Evolutionary conservation across 495 filamentous ascomycete species (phyloP).

Genomic region (Talaromyces adpressus): DNA sequence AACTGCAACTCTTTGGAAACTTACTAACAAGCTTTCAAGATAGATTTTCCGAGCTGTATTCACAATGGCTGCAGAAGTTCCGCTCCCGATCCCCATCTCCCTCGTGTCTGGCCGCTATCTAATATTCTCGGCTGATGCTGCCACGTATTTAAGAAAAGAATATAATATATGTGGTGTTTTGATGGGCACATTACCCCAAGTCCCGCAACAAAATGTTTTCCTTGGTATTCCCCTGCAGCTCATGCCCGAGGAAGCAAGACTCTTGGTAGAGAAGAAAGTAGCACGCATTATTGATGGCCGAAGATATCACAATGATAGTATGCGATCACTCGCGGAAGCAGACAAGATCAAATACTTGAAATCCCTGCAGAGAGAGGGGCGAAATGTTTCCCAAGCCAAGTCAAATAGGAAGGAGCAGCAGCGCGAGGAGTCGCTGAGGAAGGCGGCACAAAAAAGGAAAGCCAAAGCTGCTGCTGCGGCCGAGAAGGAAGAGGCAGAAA

Average conservation of each 20-base stretch:
- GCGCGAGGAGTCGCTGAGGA: conserved; percentile 34
- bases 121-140: conserved; percentile 77
- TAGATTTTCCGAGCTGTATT: background rate
- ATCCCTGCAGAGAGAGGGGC: conserved; percentile 38
- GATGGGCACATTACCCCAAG: conserved; percentile 80
- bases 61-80: conserved; percentile 32
- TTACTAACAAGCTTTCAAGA: background rate
- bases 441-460: conserved; percentile 30
- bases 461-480: conserved; percentile 13
- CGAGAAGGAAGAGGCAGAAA: conserved; percentile 27
- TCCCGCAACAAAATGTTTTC: conserved; percentile 92
- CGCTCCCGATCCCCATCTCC: conserved; percentile 71
- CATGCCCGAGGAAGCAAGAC: conserved; percentile 79
- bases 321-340: conserved; percentile 49
- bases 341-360: conserved; percentile 43
- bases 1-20: background rate
- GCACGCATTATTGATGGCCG: conserved; percentile 76
- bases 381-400: conserved; percentile 33
- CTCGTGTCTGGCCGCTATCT: conserved; percentile 75
- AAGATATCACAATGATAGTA: conserved; percentile 52
- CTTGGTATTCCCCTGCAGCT: conserved; percentile 81
- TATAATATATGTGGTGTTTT: conserved; percentile 86
- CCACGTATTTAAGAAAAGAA: conserved; percentile 70
- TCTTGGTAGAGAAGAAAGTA: conserved; percentile 73
- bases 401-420: conserved; percentile 32